Conservation (phyloP, 2,329 filamentous ascomycete genomes). For the Pseudocercospora macadamiae region DNA sequence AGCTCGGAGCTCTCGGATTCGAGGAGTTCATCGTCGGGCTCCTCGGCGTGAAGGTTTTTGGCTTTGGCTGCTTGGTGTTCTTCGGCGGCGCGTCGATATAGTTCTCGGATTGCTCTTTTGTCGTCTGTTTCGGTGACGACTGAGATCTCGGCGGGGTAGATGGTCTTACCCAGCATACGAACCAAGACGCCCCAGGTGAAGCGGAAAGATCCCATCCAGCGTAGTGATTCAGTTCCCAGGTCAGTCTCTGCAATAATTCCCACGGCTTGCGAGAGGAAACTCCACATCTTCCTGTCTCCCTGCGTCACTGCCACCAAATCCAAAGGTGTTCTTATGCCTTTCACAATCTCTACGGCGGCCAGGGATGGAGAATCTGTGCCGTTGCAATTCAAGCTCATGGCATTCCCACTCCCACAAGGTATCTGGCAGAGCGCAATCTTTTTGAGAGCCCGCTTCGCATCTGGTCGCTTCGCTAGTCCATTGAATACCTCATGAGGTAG, state of each 20-base stretch:
- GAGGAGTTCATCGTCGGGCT: constrained; percentile 22
- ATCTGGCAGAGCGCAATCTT: constrained; percentile 83
- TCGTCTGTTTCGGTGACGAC: constrained; percentile 79
- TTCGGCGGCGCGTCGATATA: constrained; percentile 58
- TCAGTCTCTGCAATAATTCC: constrained; percentile 91
- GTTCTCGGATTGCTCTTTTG: constrained; percentile 72
- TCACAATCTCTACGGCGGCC: constrained; percentile 82
- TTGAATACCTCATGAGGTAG: constrained; percentile 94
- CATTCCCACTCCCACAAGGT: constrained; percentile 92
- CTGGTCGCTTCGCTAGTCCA: constrained; percentile 74
- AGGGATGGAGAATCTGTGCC: constrained; percentile 75
- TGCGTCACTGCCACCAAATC: constrained; percentile 90
- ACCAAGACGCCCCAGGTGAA: constrained; percentile 86
- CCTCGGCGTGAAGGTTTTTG: constrained; percentile 27
- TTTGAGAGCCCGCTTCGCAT: constrained; percentile 73
- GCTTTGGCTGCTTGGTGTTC: constrained; percentile 32
- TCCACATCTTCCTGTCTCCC: constrained; percentile 71
- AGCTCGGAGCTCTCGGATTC: constrained; percentile 46
- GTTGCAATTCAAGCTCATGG: constrained; percentile 85
- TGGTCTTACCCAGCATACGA: constrained; percentile 72
- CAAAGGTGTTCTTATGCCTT: constrained; percentile 80
- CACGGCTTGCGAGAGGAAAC: constrained; percentile 87
- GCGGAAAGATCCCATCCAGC: constrained; percentile 87
- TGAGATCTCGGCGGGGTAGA: constrained; percentile 88
- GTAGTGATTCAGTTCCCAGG: constrained; percentile 83